These are phyloP conservation scores for Cercophora samala DNA, from an alignment of 495 filamentous ascomycete genomes.

Conservation along the genomic window DNA sequence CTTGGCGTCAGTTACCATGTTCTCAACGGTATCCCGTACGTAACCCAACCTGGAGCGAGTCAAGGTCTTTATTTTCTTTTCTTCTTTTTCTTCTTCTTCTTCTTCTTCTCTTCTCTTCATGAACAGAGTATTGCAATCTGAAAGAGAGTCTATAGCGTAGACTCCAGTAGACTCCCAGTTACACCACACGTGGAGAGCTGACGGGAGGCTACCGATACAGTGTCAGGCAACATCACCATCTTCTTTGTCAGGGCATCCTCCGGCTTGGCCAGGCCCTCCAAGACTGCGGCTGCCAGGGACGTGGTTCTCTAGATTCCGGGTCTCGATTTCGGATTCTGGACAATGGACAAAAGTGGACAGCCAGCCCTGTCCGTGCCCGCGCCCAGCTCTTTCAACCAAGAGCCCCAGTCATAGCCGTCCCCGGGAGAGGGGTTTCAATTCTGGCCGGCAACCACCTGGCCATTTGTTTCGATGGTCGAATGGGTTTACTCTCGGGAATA, in stretches of 20 bases:
- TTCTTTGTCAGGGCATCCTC: no score
- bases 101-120: no score
- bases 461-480: background rate
- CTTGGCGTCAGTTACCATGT: conserved; percentile 17
- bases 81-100: background rate
- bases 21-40: conserved; percentile 13
- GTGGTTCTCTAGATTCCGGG: background rate
- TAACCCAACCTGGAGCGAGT: conserved; percentile 6
- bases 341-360: no score
- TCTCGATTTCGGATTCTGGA: background rate
- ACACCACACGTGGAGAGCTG: background rate
- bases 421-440: background rate
- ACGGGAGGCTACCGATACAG: no score
- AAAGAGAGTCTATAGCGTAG: no score
- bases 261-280: background rate
- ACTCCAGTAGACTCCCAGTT: background rate
- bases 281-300: conserved; percentile 6
- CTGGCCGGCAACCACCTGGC: conserved; percentile 1
- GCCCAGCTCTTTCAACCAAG: background rate
- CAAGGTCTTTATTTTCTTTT: background rate
- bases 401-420: background rate
- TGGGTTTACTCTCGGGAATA: conserved; percentile 5
- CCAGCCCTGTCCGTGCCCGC: no score
- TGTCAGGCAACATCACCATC: no score
- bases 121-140: no score